These are phyloP conservation scores for Epichloe gansuensis DNA, from an alignment of 2,329 filamentous ascomycete genomes.

Conservation along the genomic window DNA sequence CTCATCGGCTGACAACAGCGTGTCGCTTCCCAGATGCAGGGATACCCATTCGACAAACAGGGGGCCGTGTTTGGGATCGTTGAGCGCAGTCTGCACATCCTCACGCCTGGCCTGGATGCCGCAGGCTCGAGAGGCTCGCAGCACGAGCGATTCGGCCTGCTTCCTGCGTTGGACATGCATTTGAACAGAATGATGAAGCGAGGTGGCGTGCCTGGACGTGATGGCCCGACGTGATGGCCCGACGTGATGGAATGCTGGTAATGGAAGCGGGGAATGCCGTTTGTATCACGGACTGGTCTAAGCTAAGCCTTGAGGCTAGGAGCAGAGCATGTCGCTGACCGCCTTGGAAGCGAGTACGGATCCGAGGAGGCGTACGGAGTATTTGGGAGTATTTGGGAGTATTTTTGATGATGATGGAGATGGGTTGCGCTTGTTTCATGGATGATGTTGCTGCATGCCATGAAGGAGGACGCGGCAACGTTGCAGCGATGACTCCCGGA, in stretches of 20 bases:
- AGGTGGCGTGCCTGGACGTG: conserved; percentile 13
- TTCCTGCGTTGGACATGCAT: conserved; percentile 18
- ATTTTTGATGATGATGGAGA: neutral
- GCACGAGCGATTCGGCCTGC: conserved; percentile 20
- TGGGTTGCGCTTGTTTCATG: neutral
- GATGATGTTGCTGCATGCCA: neutral
- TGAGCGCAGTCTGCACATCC: conserved; percentile 24
- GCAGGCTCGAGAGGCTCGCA: conserved; percentile 20
- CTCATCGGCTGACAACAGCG: conserved; percentile 41
- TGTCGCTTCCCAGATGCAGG: conserved; percentile 35
- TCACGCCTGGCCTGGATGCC: conserved; percentile 21
- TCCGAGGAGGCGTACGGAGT: too few species aligned
- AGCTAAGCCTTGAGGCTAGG: neutral
- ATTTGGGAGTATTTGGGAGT: neutral
- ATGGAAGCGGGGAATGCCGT: neutral
- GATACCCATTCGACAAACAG: conserved; percentile 35
- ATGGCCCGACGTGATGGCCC: neutral
- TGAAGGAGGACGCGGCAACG: neutral
- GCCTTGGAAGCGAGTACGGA: neutral
- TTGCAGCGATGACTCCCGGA: neutral
- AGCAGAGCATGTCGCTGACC: conserved; percentile 2
- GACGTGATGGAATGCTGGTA: neutral
- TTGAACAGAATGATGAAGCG: conserved; percentile 18
- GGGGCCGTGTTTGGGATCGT: conserved; percentile 21
- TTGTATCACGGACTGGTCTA: neutral